Base-by-base conservation (phyloP, 805 yeast species). In the Nakazawaea pomicola region DNA sequence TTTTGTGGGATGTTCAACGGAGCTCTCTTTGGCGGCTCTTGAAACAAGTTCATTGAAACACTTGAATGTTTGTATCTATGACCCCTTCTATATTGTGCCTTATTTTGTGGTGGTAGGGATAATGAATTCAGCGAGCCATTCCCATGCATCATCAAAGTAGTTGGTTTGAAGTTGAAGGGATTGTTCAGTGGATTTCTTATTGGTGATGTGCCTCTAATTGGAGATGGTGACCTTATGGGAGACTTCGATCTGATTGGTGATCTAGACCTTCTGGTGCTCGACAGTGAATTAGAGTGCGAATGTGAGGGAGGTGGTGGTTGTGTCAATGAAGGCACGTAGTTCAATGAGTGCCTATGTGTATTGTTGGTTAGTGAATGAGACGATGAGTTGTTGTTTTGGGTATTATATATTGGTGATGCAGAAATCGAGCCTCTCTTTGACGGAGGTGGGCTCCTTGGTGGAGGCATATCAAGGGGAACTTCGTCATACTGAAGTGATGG, bases 31-130 rank as follows among this genome's bases (percentile, higher is more conserved):
- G 89, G 83, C 1, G 97, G 96, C 55, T 91, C 97, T 60, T 87
- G 96, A 58, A 93, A 91, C 57, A 91, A 74, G 59, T 91, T 90
- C 93, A 91, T 84, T 4, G 96, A 88, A 5, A 91, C 96, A 7
- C 96, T 89, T 3, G 97, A 89, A 60, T 91, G 98, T 58, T 91
- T 91, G 58, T 91, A 91, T 51, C 91, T 75, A 61, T 91, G 99
- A 6, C 99, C 99, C 51, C 90, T 79, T 68, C 99, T 80, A 52
- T 80, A 86, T 0, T 84, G 79, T 1, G 88, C 76, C 53, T 65
- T 72, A 10, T 65, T 60, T 23, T 47, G 45, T 17, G 36, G 29
- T 16, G 38, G 31, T 20, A 37, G 31, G 6, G 18, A 16, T 10
- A 41, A n/a, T 8, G 45, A 41, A 11, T 28, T 19, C 21, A 36